Base-by-base conservation (phyloP, 202 grass and related monocot species). In the Zizania palustris region DNA sequence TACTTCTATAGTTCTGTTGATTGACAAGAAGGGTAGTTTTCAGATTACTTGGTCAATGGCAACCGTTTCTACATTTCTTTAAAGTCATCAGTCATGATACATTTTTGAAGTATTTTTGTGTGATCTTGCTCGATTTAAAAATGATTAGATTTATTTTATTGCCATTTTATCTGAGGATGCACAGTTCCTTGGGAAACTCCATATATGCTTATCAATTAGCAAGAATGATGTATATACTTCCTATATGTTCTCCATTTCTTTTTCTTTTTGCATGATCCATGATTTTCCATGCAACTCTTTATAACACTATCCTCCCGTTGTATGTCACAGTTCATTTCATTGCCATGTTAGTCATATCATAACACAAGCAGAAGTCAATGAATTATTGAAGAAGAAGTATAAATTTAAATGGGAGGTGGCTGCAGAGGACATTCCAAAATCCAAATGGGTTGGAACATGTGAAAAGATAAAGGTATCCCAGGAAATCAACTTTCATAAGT, bases 391-490 rank as follows among this genome's bases (percentile, higher is more conserved):
- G 46, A 61, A 63, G 46, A 89, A 92, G 54, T 88, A 60, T 76
- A 93, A 91, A 88, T 93, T 80, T 86, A 88, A 86, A 46, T 97
- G 94, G 94, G 91, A 88, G 63, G 88, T 97, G 36, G 86, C 91
- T 86, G 88, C 72, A 51, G 72, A 53, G 64, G 79, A 80, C 34
- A 84, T 86, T 72, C 84, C 68, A 66, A 84, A 75, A 67, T 86
- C 86, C 44, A 91, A 93, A 75, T 97, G 88, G 91, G 60, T 84
- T 40, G 94, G 94, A 81, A 91, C 94, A 70, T 88, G 91, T 60
- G 86, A 82, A 79, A 55, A 74, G 45, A 9, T 84, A 5, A 33
- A 88, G 85, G 81, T 85, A 84, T 71, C 69, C 58, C 33, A 22
- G 11, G 43, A 21, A 69, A 13, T 11, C 49, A n/a, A 48, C 22